Percentiles rank a stretch among this genome's conserved stretches.
Conservation (phyloP, 495 filamentous ascomycete species). For the Parathielavia appendiculata region DNA sequence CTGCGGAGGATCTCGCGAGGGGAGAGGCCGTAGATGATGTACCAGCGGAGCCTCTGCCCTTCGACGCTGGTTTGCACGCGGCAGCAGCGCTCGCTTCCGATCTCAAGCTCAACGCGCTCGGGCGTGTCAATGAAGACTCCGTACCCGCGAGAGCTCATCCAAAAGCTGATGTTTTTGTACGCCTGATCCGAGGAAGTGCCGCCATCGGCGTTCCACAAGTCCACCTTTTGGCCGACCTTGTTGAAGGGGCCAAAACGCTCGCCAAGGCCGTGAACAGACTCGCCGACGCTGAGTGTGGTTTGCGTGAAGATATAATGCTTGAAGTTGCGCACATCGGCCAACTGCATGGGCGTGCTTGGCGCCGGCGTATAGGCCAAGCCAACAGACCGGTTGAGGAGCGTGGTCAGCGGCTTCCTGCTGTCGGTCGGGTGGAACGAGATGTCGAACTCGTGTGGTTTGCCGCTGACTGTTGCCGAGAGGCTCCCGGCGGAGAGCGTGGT, state of each 20-base stretch:
- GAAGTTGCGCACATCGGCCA: constrained; percentile 49
- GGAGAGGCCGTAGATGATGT: constrained; percentile 60
- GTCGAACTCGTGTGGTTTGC: constrained; percentile 50
- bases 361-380: constrained; percentile 52
- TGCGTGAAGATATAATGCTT: constrained; percentile 59
- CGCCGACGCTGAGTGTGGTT: constrained; percentile 59
- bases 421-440: constrained; percentile 51
- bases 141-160: constrained; percentile 62
- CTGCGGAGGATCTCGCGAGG: constrained; percentile 62
- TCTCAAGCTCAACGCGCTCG: constrained; percentile 57
- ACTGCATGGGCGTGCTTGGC: constrained; percentile 46
- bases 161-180: constrained; percentile 72
- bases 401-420: constrained; percentile 49
- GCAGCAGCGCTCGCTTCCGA: constrained; percentile 62
- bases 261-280: constrained; percentile 64
- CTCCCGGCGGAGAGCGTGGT: constrained; percentile 54
- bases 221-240: constrained; percentile 62
- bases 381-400: constrained; percentile 56
- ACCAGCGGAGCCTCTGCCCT: constrained; percentile 56
- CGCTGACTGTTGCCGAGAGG: constrained; percentile 48
- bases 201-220: constrained; percentile 68
- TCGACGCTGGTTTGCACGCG: constrained; percentile 59
- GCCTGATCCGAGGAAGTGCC: constrained; percentile 65
- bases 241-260: constrained; percentile 67
- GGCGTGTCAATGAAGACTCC: constrained; percentile 64